A percentile compares a stretch with the other conserved stretches of the same genome.
Conservation (phyloP, 192 early-diverging fungal species). For the Mortierella alpina region DNA sequence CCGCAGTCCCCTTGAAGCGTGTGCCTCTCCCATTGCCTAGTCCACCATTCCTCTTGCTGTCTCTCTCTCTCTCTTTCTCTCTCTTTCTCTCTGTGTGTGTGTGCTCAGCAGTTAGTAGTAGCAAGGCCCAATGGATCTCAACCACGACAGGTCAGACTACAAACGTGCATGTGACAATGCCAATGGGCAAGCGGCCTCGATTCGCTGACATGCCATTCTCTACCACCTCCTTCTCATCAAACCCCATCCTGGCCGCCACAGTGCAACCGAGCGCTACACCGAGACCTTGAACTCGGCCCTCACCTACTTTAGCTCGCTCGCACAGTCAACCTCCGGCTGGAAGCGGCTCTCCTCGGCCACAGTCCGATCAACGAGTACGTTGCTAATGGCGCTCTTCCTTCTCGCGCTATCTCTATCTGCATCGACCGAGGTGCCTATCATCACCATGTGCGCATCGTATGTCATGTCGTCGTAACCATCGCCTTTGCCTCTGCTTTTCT, state of each 20-base stretch:
- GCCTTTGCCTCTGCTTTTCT: not conserved
- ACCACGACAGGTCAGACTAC: slow-evolving; percentile 41
- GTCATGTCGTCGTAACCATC: not conserved
- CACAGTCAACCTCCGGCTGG: slow-evolving; percentile 48
- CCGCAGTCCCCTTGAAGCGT: not conserved
- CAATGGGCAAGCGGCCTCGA: not conserved
- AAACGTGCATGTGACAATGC: not conserved
- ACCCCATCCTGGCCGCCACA: not conserved
- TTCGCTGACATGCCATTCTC: not conserved
- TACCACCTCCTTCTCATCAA: slow-evolving; percentile 2
- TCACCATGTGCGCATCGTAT: not conserved
- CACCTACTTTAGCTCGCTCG: slow-evolving; percentile 46
- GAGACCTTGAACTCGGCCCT: slow-evolving; percentile 49
- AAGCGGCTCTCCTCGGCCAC: slow-evolving; percentile 49
- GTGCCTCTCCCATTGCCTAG: too few relatives aligned
- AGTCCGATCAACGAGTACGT: slow-evolving; percentile 27
- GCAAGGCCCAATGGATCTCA: slow-evolving; percentile 37
- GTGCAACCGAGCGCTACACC: slow-evolving; percentile 47
- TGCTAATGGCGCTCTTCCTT: not conserved
- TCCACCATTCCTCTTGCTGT: not conserved
- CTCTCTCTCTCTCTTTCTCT: not conserved
- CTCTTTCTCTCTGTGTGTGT: not conserved
- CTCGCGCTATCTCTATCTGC: not conserved
- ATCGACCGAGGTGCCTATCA: too few relatives aligned
- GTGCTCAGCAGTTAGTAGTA: not conserved